Base-by-base conservation (phyloP, 805 yeast genomes). In the Torulaspora franciscae region DNA sequence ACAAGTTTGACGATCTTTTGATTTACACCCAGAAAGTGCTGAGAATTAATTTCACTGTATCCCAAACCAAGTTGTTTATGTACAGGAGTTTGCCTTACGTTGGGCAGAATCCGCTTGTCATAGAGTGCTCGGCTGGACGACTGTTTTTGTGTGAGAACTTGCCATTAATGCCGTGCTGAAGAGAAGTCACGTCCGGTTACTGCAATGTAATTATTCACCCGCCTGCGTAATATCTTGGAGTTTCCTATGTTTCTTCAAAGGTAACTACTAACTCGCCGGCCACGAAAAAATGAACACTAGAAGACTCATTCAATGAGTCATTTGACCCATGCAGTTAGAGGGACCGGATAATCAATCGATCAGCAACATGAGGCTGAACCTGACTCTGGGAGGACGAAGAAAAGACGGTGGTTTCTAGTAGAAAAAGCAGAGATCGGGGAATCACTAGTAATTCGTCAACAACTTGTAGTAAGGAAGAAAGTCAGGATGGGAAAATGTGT, bases 401-500 rank as follows among this genome's bases (percentile, higher is more conserved):
- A 30, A 30, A 19, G 10, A 15, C 19, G 14, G 14, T 19, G 33
- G 22, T 14, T 14, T 14, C 13, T 9, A 27, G 30, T 27, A 30
- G 33, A 14, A 14, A 30, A 30, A 30, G 22, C 33, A 14, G 17
- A 30, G 19, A 30, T 30, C 23, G 33, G 9, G 17, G 7, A 30
- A 19, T 19, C 22, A 19, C 5, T 19, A 19, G 22, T 19, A 19
- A 5, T 19, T 19, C 5, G 22, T 19, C 22, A 5, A 19, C 22
- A 19, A 19, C 22, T 19, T 19, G 22, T 13, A 27, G 30, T 27
- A 10, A 10, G 10, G 10, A 14, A 14, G 9, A 7, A 8, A 14
- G 9, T 14, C n/a, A 24, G 32, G 24, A 19, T 17, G 35, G 48
- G 40, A 51, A 50, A 46, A 11, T 60, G 57, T 3, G 70, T 85